Evolutionary conservation across 1,284 basidiomycete species (phyloP), one percentile per base, ranked within the genome.

Genomic region (Mycosarcoma mackinlayi): DNA sequence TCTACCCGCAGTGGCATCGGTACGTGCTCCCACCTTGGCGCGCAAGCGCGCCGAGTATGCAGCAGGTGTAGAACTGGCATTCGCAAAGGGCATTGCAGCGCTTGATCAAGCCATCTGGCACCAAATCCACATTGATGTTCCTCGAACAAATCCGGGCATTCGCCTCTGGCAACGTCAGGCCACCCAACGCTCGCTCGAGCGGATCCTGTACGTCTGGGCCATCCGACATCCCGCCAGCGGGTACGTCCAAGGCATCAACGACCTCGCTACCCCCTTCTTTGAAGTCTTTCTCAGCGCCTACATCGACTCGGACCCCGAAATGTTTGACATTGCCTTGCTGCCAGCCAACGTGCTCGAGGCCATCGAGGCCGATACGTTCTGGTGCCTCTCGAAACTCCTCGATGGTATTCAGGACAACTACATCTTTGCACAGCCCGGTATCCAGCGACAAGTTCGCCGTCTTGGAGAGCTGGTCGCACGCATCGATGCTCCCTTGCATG

Each of bases 21-120:
- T 92, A 2, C 90, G 95, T 10, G 81, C 89, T 16, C 85, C 88
- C 0, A 92, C 92, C 0, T 86, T 98, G 14, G 86, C 89, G 30
- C 88, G 94, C 38, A 99, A 98, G 85, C 89, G 95, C 45, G 89
- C 90, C 70, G 95, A 98, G 83, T 98, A 98, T 80, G 87, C 88
- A 11, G 91, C 91, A 21, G 87, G 96, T 53, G 94, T 96, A 4
- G 89, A 93, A 73, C 86, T 94, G 18, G 91, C 95, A n/a, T 98
- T 98, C 81, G 89, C 91, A 10, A 87, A 91, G 44, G 93, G 78
- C 25, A 72, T 53, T 10, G 76, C 66, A 16, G 65, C 59, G 11
- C 65, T 79, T 6, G 79, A 82, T 44, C 76, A 74, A 40, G 67
- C 74, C 34, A 79, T 79, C 38, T 83, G 79, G 79, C 80, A 82